These are phyloP conservation scores for Asterophora parasitica DNA, from an alignment of 768 basidiomycete genomes.

Conservation along the genomic window DNA sequence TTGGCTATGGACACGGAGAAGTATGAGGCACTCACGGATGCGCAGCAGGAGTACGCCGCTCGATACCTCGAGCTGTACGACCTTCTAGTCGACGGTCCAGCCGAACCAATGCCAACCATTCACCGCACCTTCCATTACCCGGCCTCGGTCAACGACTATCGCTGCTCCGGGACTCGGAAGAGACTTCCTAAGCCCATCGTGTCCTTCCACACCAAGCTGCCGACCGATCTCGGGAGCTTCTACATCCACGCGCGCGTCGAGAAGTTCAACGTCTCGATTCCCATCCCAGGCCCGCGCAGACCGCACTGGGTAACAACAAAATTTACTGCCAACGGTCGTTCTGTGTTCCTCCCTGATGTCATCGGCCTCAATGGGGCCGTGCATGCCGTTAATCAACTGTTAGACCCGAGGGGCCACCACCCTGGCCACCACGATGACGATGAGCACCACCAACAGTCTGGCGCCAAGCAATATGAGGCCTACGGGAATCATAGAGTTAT, in stretches of 20 bases:
- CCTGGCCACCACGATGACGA: slow-evolving; percentile 11
- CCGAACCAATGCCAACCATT: too few relatives aligned
- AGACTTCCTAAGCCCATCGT: slow-evolving; percentile 25
- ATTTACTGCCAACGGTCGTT: slow-evolving; percentile 35
- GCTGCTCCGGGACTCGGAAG: too few relatives aligned
- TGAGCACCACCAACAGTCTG: neutral
- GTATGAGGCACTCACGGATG: neutral
- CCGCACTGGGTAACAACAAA: slow-evolving; percentile 29
- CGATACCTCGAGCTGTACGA: neutral
- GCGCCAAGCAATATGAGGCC: too few relatives aligned
- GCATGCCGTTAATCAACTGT: slow-evolving; percentile 40
- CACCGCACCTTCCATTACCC: too few relatives aligned
- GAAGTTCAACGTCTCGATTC: slow-evolving; percentile 38
- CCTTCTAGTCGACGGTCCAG: neutral
- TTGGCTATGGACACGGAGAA: slow-evolving; percentile 3
- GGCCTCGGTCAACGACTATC: too few relatives aligned
- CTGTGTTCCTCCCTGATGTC: slow-evolving; percentile 39
- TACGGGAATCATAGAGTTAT: neutral
- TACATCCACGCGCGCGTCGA: slow-evolving; percentile 42
- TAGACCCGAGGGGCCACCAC: slow-evolving; percentile 35
- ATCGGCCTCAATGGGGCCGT: slow-evolving; percentile 54
- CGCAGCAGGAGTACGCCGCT: neutral
- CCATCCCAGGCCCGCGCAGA: slow-evolving; percentile 31
- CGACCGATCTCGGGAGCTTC: slow-evolving; percentile 40
- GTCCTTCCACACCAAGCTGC: slow-evolving; percentile 30